Percentiles rank a stretch among this genome's conserved stretches.
Conservation (phyloP, 129 eudicot species). For the Artemisia argyi region DNA sequence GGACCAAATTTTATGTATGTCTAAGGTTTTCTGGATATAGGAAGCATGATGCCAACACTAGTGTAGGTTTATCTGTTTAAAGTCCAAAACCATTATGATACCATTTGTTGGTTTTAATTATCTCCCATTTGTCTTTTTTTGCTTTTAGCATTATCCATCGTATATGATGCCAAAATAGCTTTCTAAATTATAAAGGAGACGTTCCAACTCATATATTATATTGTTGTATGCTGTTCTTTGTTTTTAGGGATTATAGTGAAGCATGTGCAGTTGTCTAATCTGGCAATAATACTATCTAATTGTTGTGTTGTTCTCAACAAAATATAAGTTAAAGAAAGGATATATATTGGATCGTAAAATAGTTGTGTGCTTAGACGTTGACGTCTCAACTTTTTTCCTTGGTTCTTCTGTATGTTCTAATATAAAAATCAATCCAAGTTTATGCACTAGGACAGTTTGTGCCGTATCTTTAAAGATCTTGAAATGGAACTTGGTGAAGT, state of each 20-base stretch:
- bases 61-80: conserved; percentile 2
- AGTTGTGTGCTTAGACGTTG: conserved; percentile 16
- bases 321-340: conserved; percentile 8
- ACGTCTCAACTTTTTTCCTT: conserved; percentile 17
- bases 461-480: background rate
- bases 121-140: conserved; percentile 6
- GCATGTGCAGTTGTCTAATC: conserved; percentile 6
- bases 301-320: conserved; percentile 32
- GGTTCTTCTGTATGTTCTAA: conserved; percentile 6
- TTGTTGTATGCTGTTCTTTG: conserved; percentile 11
- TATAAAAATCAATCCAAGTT: background rate
- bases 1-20: background rate
- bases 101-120: background rate
- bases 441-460: background rate
- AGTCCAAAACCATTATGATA: background rate
- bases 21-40: too few relatives aligned
- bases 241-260: conserved; percentile 10
- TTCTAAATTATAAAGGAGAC: conserved; percentile 1
- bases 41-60: background rate
- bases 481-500: too few relatives aligned
- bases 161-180: conserved; percentile 11
- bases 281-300: conserved; percentile 16
- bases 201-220: conserved; percentile 17
- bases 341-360: conserved; percentile 11
- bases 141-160: conserved; percentile 17